Percentiles rank a stretch among this genome's conserved stretches.
Conservation (phyloP, 2,329 filamentous ascomycete genomes). For the Aspergillus fructus region DNA sequence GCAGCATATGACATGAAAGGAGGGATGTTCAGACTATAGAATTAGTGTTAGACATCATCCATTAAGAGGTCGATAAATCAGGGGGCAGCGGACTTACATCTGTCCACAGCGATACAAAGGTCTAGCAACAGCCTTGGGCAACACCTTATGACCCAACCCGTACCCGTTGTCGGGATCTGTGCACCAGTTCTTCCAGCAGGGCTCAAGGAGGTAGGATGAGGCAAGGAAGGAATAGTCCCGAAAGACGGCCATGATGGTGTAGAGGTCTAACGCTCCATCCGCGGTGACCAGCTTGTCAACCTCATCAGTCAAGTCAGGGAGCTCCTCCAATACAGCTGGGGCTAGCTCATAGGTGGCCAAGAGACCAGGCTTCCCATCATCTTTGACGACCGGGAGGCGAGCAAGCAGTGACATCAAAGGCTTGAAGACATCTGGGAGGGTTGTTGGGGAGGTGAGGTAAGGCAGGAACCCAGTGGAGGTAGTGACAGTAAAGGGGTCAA, state of each 20-base stretch:
- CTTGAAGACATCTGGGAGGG: slow-evolving; percentile 72
- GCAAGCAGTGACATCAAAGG: slow-evolving; percentile 69
- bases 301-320: slow-evolving; percentile 73
- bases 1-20: slow-evolving; percentile 86
- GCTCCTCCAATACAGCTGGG: slow-evolving; percentile 67
- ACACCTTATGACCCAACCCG: slow-evolving; percentile 69
- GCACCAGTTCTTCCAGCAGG: slow-evolving; percentile 74
- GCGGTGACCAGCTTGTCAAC: slow-evolving; percentile 64
- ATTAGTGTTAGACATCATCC: background rate
- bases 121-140: slow-evolving; percentile 73
- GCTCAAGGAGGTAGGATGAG: slow-evolving; percentile 86
- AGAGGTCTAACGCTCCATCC: slow-evolving; percentile 64
- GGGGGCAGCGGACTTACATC: slow-evolving; percentile 62
- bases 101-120: slow-evolving; percentile 82
- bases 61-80: background rate
- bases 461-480: slow-evolving; percentile 48
- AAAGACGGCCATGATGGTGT: slow-evolving; percentile 81
- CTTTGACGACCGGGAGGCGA: slow-evolving; percentile 75
- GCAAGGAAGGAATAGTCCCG: slow-evolving; percentile 90
- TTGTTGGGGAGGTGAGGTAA: slow-evolving; percentile 37
- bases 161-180: slow-evolving; percentile 64
- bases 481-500: slow-evolving; percentile 51
- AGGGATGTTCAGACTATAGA: slow-evolving; percentile 66
- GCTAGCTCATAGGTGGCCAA: slow-evolving; percentile 74
- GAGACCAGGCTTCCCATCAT: slow-evolving; percentile 72